These are phyloP conservation scores for Ganoderma multipileum DNA, from an alignment of 1,284 basidiomycete genomes.

Conservation along the genomic window DNA sequence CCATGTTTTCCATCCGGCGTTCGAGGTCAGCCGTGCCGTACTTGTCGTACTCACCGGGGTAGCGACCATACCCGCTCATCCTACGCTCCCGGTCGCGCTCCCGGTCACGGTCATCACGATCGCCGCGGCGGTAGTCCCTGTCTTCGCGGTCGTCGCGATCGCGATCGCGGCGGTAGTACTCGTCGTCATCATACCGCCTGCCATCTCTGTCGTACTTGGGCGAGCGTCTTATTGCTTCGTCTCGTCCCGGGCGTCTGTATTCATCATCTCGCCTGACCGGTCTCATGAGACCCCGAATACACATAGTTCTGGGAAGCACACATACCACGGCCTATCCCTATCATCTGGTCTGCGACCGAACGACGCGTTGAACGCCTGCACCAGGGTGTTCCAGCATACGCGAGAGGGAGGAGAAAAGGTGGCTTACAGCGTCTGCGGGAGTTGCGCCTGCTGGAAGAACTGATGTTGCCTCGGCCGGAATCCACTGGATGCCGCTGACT, in stretches of 20 bases:
- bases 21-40: slow-evolving; percentile 39
- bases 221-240: slow-evolving; percentile 37
- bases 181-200: slow-evolving; percentile 35
- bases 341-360: slow-evolving; percentile 51
- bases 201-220: slow-evolving; percentile 44
- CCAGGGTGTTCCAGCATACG: slow-evolving; percentile 54
- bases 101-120: slow-evolving; percentile 28
- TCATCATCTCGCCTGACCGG: slow-evolving; percentile 60
- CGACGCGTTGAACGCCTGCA: slow-evolving; percentile 41
- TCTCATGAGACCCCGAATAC: slow-evolving; percentile 1
- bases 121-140: slow-evolving; percentile 40
- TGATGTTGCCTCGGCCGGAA: slow-evolving; percentile 70
- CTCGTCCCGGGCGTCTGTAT: slow-evolving; percentile 60
- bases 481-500: slow-evolving; percentile 78
- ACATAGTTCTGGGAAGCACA: neutral
- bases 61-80: slow-evolving; percentile 26
- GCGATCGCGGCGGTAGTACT: slow-evolving; percentile 46
- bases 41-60: slow-evolving; percentile 37
- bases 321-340: slow-evolving; percentile 22
- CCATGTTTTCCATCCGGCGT: slow-evolving; percentile 40
- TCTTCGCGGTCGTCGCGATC: slow-evolving; percentile 49
- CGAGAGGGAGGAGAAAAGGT: neutral
- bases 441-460: slow-evolving; percentile 63
- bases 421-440: slow-evolving; percentile 60
- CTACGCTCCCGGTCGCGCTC: slow-evolving; percentile 29